Evolutionary conservation across 768 basidiomycete genomes (phyloP).

Genomic region (Kwoniella heveanensis): DNA sequence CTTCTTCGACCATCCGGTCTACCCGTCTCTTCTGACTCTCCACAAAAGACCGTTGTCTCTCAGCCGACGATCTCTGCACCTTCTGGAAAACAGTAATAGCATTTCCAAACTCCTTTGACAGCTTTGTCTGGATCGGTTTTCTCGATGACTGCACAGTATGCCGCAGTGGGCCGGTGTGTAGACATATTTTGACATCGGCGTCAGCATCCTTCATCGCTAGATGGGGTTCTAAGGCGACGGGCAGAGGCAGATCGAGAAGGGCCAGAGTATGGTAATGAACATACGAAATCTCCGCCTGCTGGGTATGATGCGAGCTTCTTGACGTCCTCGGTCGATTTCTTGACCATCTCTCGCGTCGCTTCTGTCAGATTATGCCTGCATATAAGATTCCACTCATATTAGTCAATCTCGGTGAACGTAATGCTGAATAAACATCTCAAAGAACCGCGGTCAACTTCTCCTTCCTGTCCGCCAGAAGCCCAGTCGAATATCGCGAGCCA

Average conservation of each 20-base stretch:
- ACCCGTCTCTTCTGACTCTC: slow-evolving; percentile 81
- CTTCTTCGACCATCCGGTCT: slow-evolving; percentile 65
- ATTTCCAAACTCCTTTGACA: slow-evolving; percentile 86
- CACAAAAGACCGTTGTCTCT: slow-evolving; percentile 84
- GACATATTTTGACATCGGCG: too few species aligned
- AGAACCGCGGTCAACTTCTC: too few species aligned
- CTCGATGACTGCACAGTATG: slow-evolving; percentile 38
- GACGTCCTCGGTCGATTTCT: slow-evolving; percentile 87
- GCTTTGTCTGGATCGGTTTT: slow-evolving; percentile 72
- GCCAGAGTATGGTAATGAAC: slow-evolving; percentile 9
- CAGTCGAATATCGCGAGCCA: too few species aligned
- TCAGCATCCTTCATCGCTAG: too few species aligned
- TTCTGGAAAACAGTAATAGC: slow-evolving; percentile 89
- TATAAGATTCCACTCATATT: too few species aligned
- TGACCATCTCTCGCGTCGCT: slow-evolving; percentile 89
- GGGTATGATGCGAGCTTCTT: slow-evolving; percentile 78
- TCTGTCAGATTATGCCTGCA: slow-evolving; percentile 89
- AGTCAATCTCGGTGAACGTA: too few species aligned
- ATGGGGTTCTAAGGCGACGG: too few species aligned
- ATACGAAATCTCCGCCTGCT: slow-evolving; percentile 40
- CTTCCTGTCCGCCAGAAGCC: too few species aligned
- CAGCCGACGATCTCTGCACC: slow-evolving; percentile 85
- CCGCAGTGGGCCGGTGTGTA: too few species aligned
- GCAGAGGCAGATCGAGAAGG: not conserved
- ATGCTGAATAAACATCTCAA: too few species aligned